Evolutionary conservation across 2,329 filamentous ascomycete species (phyloP), one percentile per base, ranked within the genome.

Genomic region (Diaporthe sp.): DNA sequence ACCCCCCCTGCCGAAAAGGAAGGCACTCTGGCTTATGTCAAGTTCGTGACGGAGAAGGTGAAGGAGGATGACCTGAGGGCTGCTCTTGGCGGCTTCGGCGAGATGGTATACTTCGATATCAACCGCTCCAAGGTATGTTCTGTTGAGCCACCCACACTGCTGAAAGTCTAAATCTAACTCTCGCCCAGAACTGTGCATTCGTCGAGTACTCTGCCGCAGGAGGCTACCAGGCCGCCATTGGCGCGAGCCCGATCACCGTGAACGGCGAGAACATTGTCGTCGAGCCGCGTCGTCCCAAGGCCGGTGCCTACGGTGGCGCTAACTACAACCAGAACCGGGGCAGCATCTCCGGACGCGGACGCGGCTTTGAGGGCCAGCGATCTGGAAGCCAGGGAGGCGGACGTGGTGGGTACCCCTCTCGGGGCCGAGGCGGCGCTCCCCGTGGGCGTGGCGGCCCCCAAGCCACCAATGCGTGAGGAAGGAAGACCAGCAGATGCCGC

Each of bases 41-140:
- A 98, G 89, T 98, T 96, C 80, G 96, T 98, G 68, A 96, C 93
- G 68, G 95, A 98, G 46, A 96, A 95, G 86, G 93, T 99, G 71
- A 91, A 82, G 82, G 90, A 92, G 19, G 90, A 92, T 55, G 91
- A 95, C 62, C 88, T 99, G 76, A 93, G 90, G 84, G 88, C 89
- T 72, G 89, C 91, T 72, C 88, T 99, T 70, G 88, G 92, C 79
- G 91, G 92, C 79, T 95, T 93, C 79, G 93, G 94, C 78, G 90
- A 93, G 81, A 84, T 96, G 74, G 88, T 89, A 73, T 92, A 93
- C 81, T 95, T 96, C 78, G 94, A 95, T 74, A 90, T 96, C 80
- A 95, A 94, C 85, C 92, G 94, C 76, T 86, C 90, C 81, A 98
- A 98, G 94, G 96, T 98, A 84, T 77, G 86, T 74, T 37, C 15